Conservation (phyloP, 176 grass and related monocot species). For the Paspalum notatum region DNA sequence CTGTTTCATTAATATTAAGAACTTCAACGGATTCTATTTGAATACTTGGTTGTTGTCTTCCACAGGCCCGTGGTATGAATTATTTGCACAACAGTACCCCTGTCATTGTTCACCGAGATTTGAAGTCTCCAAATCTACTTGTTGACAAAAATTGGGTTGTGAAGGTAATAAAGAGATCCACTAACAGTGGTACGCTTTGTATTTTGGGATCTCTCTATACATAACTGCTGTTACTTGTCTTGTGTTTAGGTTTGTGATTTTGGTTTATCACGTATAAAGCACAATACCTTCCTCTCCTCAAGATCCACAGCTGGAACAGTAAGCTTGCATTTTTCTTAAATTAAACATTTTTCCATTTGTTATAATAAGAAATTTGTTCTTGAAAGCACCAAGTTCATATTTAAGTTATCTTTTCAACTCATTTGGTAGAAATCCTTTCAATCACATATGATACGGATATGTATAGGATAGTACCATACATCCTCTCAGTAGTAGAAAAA, state of each 20-base stretch:
- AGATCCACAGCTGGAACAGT: conserved; percentile 99
- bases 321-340: conserved; percentile 49
- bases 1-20: conserved; percentile 33
- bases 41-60: conserved; percentile 37
- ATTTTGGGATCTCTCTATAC: conserved; percentile 14
- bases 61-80: conserved; percentile 98
- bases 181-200: conserved; percentile 11
- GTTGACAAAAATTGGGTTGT: conserved; percentile 99
- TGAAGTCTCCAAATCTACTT: conserved; percentile 97
- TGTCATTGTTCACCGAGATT: conserved; percentile 91
- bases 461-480: conserved; percentile 10
- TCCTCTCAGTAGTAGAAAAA: neutral
- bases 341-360: conserved; percentile 38
- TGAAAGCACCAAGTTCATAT: neutral
- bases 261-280: conserved; percentile 91
- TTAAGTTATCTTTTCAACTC: conserved; percentile 28
- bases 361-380: conserved; percentile 33
- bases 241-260: conserved; percentile 91
- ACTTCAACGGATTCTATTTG: conserved; percentile 10
- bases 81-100: conserved; percentile 96
- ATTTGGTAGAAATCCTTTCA: conserved; percentile 21
- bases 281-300: conserved; percentile 95
- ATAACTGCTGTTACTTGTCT: conserved; percentile 38
- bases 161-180: conserved; percentile 67
- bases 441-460: neutral